Conservation (phyloP, 352 stramenopile genomes). For the Pythium sukuiense region DNA sequence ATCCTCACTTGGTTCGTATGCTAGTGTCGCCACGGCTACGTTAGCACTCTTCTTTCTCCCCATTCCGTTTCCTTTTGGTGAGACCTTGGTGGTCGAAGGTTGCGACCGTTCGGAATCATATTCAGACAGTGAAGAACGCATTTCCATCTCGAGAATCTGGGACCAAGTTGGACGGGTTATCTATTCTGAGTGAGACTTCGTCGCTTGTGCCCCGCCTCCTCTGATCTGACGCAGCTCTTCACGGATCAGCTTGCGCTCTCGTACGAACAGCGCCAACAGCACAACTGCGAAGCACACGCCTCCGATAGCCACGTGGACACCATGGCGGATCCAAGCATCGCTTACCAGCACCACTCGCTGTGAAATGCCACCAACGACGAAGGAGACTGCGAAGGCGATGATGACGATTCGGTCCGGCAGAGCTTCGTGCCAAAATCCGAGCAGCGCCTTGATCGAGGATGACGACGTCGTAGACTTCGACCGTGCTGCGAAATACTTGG, state of each 20-base stretch:
- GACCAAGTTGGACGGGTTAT: not conserved
- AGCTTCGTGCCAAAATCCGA: constrained; percentile 53
- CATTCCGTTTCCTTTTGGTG: not conserved
- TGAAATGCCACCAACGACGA: constrained; percentile 41
- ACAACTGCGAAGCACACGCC: constrained; percentile 44
- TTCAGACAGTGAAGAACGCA: not conserved
- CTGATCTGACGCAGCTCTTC: constrained; percentile 23
- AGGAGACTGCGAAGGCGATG: constrained; percentile 39
- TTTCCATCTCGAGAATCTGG: not conserved
- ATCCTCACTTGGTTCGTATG: not conserved
- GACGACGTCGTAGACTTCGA: not conserved
- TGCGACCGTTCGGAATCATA: constrained; percentile 6
- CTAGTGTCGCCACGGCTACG: not conserved
- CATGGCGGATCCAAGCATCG: constrained; percentile 40
- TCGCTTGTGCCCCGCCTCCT: not conserved
- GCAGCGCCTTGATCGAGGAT: constrained; percentile 6
- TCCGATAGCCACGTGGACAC: constrained; percentile 48
- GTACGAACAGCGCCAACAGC: constrained; percentile 40
- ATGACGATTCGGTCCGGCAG: constrained; percentile 55
- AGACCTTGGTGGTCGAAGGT: not conserved
- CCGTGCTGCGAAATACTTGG: constrained; percentile 42
- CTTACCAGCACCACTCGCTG: constrained; percentile 40
- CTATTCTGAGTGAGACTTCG: constrained; percentile 18
- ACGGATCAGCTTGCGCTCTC: constrained; percentile 47
- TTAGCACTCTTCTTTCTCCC: not conserved